These are phyloP conservation scores for Pachyrhizus erosus DNA, from an alignment of 306 rosid genomes.

Conservation along the genomic window DNA sequence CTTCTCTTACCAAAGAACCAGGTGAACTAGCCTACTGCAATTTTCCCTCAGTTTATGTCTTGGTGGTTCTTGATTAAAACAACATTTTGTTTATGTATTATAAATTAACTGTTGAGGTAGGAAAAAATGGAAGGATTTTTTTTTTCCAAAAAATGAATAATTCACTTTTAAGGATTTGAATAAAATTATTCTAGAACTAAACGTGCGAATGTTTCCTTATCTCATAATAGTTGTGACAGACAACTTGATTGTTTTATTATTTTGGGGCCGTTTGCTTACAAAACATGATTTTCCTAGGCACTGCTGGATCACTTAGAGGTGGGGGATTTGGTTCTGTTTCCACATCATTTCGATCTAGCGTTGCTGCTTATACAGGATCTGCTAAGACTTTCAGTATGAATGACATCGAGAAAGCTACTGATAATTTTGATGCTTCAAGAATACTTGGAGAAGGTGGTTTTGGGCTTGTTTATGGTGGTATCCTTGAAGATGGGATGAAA, in stretches of 20 bases:
- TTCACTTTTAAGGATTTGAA: background rate
- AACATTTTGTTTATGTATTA: background rate
- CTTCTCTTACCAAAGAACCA: constrained; percentile 65
- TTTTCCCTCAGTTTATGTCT: constrained; percentile 12
- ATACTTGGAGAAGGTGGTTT: constrained; percentile 95
- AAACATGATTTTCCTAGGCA: constrained; percentile 50
- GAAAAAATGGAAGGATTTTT: background rate
- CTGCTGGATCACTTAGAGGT: constrained; percentile 60
- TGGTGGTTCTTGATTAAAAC: constrained; percentile 9
- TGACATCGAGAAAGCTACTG: constrained; percentile 76
- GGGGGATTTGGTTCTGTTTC: constrained; percentile 60
- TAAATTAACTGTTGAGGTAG: background rate
- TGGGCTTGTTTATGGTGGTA: constrained; percentile 81
- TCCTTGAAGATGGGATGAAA: constrained; percentile 69
- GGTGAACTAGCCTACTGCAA: constrained; percentile 47
- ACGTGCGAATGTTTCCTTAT: constrained; percentile 8
- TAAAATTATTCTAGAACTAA: background rate
- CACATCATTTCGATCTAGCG: constrained; percentile 73
- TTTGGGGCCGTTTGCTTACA: background rate
- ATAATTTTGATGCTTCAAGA: constrained; percentile 64
- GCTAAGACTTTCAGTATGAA: constrained; percentile 69
- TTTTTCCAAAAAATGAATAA: background rate
- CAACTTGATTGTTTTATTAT: background rate
- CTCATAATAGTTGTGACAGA: background rate
- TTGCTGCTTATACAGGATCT: constrained; percentile 71